Percentiles rank a stretch among this genome's conserved stretches.
Conservation (phyloP, 306 rosid genomes). For the Citrullus colocynthis region DNA sequence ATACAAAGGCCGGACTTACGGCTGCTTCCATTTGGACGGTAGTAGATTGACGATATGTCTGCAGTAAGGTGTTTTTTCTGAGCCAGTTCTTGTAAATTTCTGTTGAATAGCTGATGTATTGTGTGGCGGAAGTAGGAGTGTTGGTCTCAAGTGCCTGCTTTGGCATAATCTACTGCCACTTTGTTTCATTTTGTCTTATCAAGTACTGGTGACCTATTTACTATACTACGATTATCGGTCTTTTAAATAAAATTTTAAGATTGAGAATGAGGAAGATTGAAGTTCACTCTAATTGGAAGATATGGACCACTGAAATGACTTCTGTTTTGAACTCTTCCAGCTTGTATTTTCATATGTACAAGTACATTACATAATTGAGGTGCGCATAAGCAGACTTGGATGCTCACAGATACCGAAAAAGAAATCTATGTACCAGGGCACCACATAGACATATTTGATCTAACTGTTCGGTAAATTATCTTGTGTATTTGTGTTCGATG, state of each 20-base stretch:
- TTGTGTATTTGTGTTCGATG: background rate
- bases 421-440: background rate
- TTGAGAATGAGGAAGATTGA: background rate
- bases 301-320: background rate
- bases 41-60: constrained; percentile 57
- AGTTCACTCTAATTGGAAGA: background rate
- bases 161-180: background rate
- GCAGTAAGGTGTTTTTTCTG: constrained; percentile 45
- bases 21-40: constrained; percentile 56
- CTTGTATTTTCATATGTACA: background rate
- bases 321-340: background rate
- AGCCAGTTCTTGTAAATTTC: constrained; percentile 28
- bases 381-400: too few relatives aligned
- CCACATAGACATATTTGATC: background rate
- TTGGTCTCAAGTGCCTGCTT: background rate
- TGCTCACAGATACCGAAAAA: too few relatives aligned
- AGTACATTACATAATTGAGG: background rate
- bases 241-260: background rate
- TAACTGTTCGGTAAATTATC: background rate
- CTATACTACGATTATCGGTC: background rate
- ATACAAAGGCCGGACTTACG: constrained; percentile 79
- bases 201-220: background rate
- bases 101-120: background rate
- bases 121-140: background rate
- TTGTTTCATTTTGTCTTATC: background rate